Percentiles rank a stretch among this genome's conserved stretches.
Evolutionary conservation across 2,329 filamentous ascomycete genomes (phyloP).

Genomic region (Onygenales sp.): DNA sequence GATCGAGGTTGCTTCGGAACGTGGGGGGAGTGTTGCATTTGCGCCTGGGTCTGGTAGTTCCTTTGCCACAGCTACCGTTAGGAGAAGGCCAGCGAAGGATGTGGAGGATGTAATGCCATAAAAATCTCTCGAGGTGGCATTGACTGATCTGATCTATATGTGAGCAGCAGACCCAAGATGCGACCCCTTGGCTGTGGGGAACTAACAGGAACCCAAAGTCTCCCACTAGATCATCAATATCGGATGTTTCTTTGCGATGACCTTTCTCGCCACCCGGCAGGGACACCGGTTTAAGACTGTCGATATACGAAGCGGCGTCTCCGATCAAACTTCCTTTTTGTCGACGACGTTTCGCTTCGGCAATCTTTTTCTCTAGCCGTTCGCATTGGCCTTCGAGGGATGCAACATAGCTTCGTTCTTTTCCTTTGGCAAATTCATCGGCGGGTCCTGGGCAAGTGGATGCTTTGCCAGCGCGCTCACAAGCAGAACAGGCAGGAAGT

Average conservation of each 20-base stretch:
- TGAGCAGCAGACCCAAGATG: conserved; percentile 7
- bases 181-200: not conserved
- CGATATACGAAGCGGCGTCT: conserved; percentile 17
- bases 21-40: conserved; percentile 56
- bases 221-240: conserved; percentile 85
- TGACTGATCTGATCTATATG: conserved; percentile 59
- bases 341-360: conserved; percentile 31
- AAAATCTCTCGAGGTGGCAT: conserved; percentile 89
- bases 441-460: conserved; percentile 88
- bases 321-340: conserved; percentile 45
- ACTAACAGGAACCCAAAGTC: conserved; percentile 83
- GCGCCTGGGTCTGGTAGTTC: conserved; percentile 51
- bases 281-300: not conserved
- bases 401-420: conserved; percentile 93
- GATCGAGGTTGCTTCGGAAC: conserved; percentile 57
- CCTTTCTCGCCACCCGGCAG: not conserved
- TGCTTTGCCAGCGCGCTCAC: conserved; percentile 79
- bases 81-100: conserved; percentile 80
- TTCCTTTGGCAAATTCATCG: conserved; percentile 90
- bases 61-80: conserved; percentile 72
- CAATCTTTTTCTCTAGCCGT: conserved; percentile 69
- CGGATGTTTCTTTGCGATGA: conserved; percentile 60
- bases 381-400: conserved; percentile 88
- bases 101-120: conserved; percentile 80
- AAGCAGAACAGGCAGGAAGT: conserved; percentile 86